A percentile compares a stretch with the other conserved stretches of the same genome.
These are phyloP conservation scores for Dactylellina cionopaga DNA, from an alignment of 2,329 filamentous ascomycete species.

Conservation along the genomic window DNA sequence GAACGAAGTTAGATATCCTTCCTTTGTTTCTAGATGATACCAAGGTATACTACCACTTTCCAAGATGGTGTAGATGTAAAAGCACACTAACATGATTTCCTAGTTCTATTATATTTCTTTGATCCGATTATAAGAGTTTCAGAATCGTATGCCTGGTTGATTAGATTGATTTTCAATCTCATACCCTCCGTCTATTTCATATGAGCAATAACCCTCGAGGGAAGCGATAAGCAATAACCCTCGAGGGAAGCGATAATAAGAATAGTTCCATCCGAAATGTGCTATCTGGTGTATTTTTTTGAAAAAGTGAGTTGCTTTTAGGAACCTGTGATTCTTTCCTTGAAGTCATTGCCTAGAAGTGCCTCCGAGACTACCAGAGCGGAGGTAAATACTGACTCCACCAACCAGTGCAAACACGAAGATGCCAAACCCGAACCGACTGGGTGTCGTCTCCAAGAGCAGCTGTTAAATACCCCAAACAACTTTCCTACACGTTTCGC, in stretches of 20 bases:
- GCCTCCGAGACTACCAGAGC: not conserved
- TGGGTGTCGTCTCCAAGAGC: slow-evolving; percentile 14
- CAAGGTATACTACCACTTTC: too few relatives aligned
- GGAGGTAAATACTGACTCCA: not conserved
- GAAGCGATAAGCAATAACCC: not conserved
- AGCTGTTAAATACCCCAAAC: not conserved
- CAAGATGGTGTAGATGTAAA: too few relatives aligned
- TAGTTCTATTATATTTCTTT: too few relatives aligned
- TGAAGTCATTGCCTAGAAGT: too few relatives aligned
- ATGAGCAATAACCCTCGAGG: not conserved
- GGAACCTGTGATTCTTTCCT: too few relatives aligned
- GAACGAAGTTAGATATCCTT: too few relatives aligned
- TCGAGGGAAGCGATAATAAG: too few relatives aligned
- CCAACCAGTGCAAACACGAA: slow-evolving; percentile 28
- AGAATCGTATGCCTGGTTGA: too few relatives aligned
- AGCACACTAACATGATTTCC: too few relatives aligned
- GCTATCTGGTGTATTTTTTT: slow-evolving; percentile 12
- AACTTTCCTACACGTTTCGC: slow-evolving; percentile 1
- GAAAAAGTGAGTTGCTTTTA: not conserved
- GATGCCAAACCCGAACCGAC: slow-evolving; percentile 13
- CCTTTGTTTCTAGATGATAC: too few relatives aligned
- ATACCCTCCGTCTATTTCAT: not conserved
- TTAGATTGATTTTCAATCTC: not conserved
- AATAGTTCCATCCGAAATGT: not conserved
- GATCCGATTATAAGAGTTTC: too few relatives aligned